phyloP scores from a whole-genome alignment of 148 eudicot species.

The Tetragonia tetragonoides region DNA sequence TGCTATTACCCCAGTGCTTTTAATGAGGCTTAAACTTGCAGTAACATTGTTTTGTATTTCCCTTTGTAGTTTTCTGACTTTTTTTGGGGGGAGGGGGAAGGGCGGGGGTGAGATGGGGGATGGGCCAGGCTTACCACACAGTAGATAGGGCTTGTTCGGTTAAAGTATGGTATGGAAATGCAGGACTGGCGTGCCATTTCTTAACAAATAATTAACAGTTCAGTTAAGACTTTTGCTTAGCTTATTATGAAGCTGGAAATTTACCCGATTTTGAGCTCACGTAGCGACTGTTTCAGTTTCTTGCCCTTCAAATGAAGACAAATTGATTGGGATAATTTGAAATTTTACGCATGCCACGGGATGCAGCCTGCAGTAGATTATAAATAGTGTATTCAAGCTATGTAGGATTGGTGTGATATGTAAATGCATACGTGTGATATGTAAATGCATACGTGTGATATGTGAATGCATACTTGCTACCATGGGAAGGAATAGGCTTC shows the following conservation, averaged over 20 bases:
- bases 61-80: too few species aligned
- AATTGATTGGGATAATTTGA: neutral
- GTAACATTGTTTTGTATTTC: too few species aligned
- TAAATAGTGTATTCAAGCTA: neutral
- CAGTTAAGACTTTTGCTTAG: constrained; percentile 2
- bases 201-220: neutral
- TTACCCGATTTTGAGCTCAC: neutral
- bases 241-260: neutral
- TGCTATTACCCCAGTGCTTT: neutral
- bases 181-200: neutral
- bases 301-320: neutral
- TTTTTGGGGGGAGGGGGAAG: too few species aligned
- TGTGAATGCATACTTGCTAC: constrained; percentile 35
- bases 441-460: too few species aligned
- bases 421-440: constrained; percentile 30
- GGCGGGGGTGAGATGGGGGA: too few species aligned
- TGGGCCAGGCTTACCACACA: too few species aligned
- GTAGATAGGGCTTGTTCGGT: too few species aligned
- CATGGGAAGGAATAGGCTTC: neutral
- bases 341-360: constrained; percentile 22
- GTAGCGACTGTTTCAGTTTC: neutral
- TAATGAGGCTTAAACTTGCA: neutral
- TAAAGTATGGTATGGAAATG: neutral
- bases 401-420: neutral
- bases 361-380: neutral